Evolutionary conservation across 768 basidiomycete species (phyloP), one percentile per base, ranked within the genome.

Genomic region (Mycena amicta): DNA sequence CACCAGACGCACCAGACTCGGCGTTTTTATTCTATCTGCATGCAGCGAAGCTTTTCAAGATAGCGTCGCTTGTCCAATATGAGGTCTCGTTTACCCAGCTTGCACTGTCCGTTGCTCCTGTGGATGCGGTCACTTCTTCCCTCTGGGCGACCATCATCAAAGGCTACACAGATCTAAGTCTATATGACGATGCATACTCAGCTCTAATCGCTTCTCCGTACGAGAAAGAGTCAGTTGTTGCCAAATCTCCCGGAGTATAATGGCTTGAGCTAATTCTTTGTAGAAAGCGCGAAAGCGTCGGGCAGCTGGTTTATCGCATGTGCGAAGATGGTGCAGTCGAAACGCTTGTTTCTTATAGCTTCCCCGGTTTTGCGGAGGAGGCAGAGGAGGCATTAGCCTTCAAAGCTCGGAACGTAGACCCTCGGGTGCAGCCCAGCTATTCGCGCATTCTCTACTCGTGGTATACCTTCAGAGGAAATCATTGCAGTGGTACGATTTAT

Each of bases 331-430:
- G 89, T 67, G 87, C 91, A 31, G 83, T 94, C 18, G 88, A 89
- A 51, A 82, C 82, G 61, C 79, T 98, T 13, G 85, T 94, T 70
- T 75, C 85, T 6, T 87, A 93, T 67, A 92, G 92, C 66, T 98
- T 98, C 68, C 80, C 88, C 43, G 93, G 90, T 0, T 80, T 95
- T 59, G 83, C 87, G 41, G 86, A 88, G 52, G 93, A 96, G 68
- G 90, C 98, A 20, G 95, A 97, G 75, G 86, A 84, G 41, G 86
- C 89, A 16, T 78, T 99, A 40, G 83, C 90, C 20, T 98, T 95
- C 79, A 96, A 98, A 71, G 92, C 94, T 5, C 85, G 95, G 59
- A 96, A 98, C 71, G 88, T 89, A 18, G 93, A 99, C 74, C 94
- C 96, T 50, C 84, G 92, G 43, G 75, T 87, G 37, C 83, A 81